Evolutionary conservation across 1,284 basidiomycete genomes (phyloP), one percentile per base, ranked within the genome.

Genomic region (Rhodotorula sp.): DNA sequence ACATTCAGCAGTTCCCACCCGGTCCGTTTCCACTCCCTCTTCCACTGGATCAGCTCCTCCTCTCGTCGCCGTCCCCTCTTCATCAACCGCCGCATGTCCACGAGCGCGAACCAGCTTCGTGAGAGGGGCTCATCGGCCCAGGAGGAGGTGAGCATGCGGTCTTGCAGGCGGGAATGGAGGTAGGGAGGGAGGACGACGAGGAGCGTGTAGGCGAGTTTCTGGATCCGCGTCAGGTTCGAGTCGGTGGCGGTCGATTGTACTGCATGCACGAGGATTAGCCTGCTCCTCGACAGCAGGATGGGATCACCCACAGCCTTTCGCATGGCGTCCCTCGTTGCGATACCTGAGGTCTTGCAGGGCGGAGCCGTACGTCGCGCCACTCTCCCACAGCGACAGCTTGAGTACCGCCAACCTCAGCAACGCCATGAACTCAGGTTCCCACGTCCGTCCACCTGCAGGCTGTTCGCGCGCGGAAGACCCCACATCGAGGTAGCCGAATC

Each of bases 361-460:
- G 19, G 93, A 90, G 48, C 95, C 95, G 77, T 98, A 98, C 59
- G 90, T 93, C 24, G 91, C 87, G 10, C 89, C 88, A 0, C 84
- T 84, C 74, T 90, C 86, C 88, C 89, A 92, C 27, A 95, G 83
- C 5, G 91, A 91, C 74, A 91, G 85, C 77, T 90, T 91, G 82
- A 94, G 94, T 13, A 98, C 83, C 2, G 86, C 82, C 0, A 94
- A 81, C 78, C 90, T 88, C 59, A 96, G 86, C 61, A 92, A 75
- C 13, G 97, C 83, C 17, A 84, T 81, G 13, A 98, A 81, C 80
- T 99, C 95, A 1, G 91, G 90, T 77, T 93, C 89, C 73, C 90
- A 86, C 64, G 85, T 86, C 27, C 78, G 77, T 84, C 87, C 62
- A 88, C 82, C n/a, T 27, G 54, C 49, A 6, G 49, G 8, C 64